These are phyloP conservation scores for Trichoderma simmonsii DNA, from an alignment of 2,329 filamentous ascomycete species.

Conservation along the genomic window DNA sequence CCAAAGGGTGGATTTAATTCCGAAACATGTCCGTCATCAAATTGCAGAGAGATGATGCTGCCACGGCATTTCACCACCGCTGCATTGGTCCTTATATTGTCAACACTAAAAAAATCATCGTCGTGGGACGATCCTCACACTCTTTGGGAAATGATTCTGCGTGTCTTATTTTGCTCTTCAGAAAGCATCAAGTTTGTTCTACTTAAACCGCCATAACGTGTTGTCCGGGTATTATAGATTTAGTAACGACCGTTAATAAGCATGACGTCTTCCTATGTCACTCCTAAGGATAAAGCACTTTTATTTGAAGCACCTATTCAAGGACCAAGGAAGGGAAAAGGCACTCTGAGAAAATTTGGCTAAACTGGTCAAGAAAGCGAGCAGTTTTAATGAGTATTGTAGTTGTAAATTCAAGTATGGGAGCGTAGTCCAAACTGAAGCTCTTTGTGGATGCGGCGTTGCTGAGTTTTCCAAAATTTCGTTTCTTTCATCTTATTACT, in stretches of 20 bases:
- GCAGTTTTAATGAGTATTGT: not conserved
- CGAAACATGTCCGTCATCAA: not conserved
- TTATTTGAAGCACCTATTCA: not conserved
- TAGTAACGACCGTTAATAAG: not conserved
- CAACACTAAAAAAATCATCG: not conserved
- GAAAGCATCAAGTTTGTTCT: not conserved
- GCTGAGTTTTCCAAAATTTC: not conserved
- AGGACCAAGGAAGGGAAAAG: not conserved
- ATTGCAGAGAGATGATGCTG: not conserved
- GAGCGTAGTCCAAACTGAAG: not conserved
- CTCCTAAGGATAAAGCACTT: not conserved
- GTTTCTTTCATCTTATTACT: not conserved
- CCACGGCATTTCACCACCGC: not conserved
- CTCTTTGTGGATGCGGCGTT: not conserved
- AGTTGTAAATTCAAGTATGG: accelerated
- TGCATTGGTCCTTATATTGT: not conserved
- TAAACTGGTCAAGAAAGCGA: not conserved
- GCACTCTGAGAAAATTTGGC: not conserved
- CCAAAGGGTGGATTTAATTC: not conserved
- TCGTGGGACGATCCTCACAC: not conserved
- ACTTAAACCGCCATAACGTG: not conserved
- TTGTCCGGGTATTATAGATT: not conserved
- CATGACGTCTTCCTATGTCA: not conserved
- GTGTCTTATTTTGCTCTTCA: not conserved
- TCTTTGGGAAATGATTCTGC: not conserved